Evolutionary conservation across 75 land plant genomes (phyloP).

Genomic region (Pinus albicaulis): DNA sequence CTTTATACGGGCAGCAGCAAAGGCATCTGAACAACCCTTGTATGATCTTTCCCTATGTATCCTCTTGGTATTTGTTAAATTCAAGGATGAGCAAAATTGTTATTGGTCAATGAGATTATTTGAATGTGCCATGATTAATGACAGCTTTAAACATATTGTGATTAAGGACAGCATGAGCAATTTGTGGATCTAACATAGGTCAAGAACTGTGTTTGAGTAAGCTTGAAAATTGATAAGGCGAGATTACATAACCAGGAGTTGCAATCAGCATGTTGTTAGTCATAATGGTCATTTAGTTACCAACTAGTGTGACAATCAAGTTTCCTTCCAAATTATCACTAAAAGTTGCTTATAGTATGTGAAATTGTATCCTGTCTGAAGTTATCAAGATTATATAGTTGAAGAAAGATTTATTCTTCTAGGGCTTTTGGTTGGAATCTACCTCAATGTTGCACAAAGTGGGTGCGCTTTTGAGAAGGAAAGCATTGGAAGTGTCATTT

Average conservation of each 20-base stretch:
- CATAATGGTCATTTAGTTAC: not conserved
- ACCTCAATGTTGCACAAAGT: no score
- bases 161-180: not conserved
- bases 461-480: no score
- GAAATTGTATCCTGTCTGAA: not conserved
- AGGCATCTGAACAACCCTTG: conserved; percentile 65
- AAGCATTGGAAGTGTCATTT: no score
- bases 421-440: no score
- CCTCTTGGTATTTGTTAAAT: not conserved
- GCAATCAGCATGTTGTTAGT: not conserved
- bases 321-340: not conserved
- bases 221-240: not conserved
- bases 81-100: not conserved
- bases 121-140: not conserved
- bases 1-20: conserved; percentile 51
- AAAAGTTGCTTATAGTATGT: not conserved
- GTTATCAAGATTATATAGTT: not conserved
- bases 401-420: no score
- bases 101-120: not conserved
- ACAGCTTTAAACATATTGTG: not conserved
- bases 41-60: conserved; percentile 13
- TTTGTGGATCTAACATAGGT: not conserved
- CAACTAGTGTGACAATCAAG: not conserved
- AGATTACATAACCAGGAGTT: not conserved
- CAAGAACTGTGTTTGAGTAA: not conserved